Base-by-base conservation (phyloP, 2,329 filamentous ascomycete genomes). In the Biscogniauxia sp. region DNA sequence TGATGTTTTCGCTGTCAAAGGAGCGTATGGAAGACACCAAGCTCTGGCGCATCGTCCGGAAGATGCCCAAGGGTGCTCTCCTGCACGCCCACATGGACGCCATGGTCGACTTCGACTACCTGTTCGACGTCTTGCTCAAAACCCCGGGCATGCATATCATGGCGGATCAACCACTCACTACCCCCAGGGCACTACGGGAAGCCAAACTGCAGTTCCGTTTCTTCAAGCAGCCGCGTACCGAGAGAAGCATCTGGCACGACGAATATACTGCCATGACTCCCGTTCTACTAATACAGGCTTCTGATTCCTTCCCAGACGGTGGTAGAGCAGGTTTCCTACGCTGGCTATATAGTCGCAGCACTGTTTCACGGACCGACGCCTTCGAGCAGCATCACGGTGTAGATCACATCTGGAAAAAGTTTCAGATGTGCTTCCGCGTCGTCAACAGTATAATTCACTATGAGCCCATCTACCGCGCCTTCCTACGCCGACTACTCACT, bases 1-100 rank as follows among this genome's bases (percentile, higher is more conserved):
- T 97, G 89, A 95, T 96, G 90, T 97, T 97, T 76, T 88, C 85
- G 41, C 82, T 94, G 41, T 92, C 92, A 68, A 94, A 93, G 75
- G 84, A 88, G n/a, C 86, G 87, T 45, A 96, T 97, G 86, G 92
- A 96, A 76, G 82, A 82, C 67, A 96, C 92, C 15, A 88, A 88
- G 70, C 81, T 97, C 23, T 98, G 92, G 92, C 83, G 87, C 65
- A 95, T 97, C 68, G 84, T 97, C 17, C 85, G 88, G 61, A 84
- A 80, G 65, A 92, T 98, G 90, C 94, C 94, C 26, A 98, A 98
- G 75, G 95, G 94, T 13, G 83, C 88, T 8, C 80, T 96, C 28
- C 78, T 96, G 62, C 93, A 98, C 78, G 92, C 92, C 51, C 93
- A 98, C 75, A 80, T 96, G 72, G 91, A 96, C 74, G 92, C 93